Conservation (phyloP, 306 rosid genomes). For the Lathyrus sativus region DNA sequence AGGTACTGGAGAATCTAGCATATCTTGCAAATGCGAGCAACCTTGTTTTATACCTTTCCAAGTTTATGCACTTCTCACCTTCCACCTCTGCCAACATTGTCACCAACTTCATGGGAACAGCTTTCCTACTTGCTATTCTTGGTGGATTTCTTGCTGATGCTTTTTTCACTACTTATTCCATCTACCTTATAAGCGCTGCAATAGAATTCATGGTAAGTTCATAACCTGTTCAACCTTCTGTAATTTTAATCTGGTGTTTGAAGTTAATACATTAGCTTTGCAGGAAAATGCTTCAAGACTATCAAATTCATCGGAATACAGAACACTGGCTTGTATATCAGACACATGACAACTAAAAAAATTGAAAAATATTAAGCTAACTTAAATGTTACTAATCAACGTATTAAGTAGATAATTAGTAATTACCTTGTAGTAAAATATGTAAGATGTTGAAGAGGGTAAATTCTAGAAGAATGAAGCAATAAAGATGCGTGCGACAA, state of each 20-base stretch:
- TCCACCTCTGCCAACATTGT: slow-evolving; percentile 67
- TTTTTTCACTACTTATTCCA: slow-evolving; percentile 61
- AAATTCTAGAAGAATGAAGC: slow-evolving; percentile 30
- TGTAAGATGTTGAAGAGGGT: slow-evolving; percentile 30
- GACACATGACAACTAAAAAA: background rate
- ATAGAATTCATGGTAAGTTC: slow-evolving; percentile 66
- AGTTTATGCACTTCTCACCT: slow-evolving; percentile 71
- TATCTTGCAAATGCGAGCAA: slow-evolving; percentile 84
- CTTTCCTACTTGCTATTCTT: slow-evolving; percentile 81
- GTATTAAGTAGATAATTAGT: slow-evolving; percentile 13
- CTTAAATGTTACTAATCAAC: background rate
- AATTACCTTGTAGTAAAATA: background rate
- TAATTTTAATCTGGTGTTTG: background rate
- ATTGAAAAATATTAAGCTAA: slow-evolving; percentile 7
- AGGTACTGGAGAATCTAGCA: slow-evolving; percentile 81
- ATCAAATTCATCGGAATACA: slow-evolving; percentile 11
- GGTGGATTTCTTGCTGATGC: slow-evolving; percentile 89
- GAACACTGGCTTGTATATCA: slow-evolving; percentile 19
- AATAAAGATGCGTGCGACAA: slow-evolving; percentile 30
- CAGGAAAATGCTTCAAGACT: slow-evolving; percentile 32
- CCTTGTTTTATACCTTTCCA: slow-evolving; percentile 66
- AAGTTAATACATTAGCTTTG: slow-evolving; percentile 10
- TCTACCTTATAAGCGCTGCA: slow-evolving; percentile 62
- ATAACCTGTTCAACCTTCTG: background rate
- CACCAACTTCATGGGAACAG: slow-evolving; percentile 85